phyloP scores from a whole-genome alignment of 306 rosid genomes.

The Mimosa pudica region DNA sequence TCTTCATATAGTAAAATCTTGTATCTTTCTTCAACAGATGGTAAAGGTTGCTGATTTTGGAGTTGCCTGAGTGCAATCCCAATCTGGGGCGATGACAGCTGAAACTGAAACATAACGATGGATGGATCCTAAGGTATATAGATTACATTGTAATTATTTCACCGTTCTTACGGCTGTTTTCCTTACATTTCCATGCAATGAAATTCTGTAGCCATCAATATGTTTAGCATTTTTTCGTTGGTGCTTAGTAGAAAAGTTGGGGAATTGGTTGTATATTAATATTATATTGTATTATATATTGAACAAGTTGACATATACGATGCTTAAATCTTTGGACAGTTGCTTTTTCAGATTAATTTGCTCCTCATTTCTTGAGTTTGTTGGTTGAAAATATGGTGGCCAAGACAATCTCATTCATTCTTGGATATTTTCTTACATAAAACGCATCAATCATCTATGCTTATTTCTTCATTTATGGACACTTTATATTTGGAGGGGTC shows the following conservation, averaged over 20 bases:
- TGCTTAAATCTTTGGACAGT: constrained; percentile 9
- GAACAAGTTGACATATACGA: not conserved
- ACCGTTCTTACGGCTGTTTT: constrained; percentile 8
- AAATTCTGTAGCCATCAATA: constrained; percentile 12
- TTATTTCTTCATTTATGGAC: not conserved
- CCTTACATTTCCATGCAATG: constrained; percentile 25
- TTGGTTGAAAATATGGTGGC: constrained; percentile 26
- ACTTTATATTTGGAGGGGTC: not conserved
- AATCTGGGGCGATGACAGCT: constrained; percentile 99
- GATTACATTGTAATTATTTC: constrained; percentile 16
- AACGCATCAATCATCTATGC: constrained; percentile 10
- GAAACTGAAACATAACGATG: constrained; percentile 99
- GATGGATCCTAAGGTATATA: constrained; percentile 99
- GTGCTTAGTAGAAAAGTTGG: constrained; percentile 17
- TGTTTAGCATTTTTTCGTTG: constrained; percentile 9
- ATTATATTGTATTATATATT: not conserved
- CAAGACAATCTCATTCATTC: constrained; percentile 17
- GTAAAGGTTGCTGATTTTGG: constrained; percentile 99
- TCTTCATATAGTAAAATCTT: constrained; percentile 33
- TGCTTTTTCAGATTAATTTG: constrained; percentile 5
- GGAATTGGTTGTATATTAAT: not conserved
- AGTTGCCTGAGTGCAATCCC: constrained; percentile 95
- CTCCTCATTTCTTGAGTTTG: not conserved
- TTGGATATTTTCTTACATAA: constrained; percentile 22
- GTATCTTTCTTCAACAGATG: constrained; percentile 57